A percentile compares a stretch with the other conserved stretches of the same genome.
Evolutionary conservation across 768 basidiomycete genomes (phyloP).

Genomic region (Mycena vitilis): DNA sequence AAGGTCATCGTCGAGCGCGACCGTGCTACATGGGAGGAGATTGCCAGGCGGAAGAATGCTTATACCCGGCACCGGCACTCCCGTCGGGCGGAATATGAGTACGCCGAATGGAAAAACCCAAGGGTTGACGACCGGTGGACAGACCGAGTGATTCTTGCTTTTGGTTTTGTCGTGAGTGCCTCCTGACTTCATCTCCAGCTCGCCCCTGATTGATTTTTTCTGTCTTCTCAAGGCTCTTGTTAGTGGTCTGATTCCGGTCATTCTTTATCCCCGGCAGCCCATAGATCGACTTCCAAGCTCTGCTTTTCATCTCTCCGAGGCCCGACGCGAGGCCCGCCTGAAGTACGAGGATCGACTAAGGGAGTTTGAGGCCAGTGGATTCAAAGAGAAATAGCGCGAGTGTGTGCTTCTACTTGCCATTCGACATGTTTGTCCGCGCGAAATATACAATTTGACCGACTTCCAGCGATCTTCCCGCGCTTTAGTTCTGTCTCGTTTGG

Average conservation of each 20-base stretch:
- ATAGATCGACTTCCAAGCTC: slow-evolving; percentile 20
- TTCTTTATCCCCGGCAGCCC: slow-evolving; percentile 27
- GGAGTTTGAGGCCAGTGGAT: slow-evolving; percentile 8
- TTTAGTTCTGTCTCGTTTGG: no score
- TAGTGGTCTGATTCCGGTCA: slow-evolving; percentile 22
- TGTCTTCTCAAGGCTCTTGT: slow-evolving; percentile 13
- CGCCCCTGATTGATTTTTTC: background rate
- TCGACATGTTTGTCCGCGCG: background rate
- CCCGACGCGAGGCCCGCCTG: slow-evolving; percentile 26
- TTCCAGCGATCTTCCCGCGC: no score
- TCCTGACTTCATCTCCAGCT: background rate
- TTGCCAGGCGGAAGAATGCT: slow-evolving; percentile 27
- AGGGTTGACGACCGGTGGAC: slow-evolving; percentile 22
- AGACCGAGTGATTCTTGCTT: slow-evolving; percentile 34
- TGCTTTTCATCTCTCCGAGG: slow-evolving; percentile 27
- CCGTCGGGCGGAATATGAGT: slow-evolving; percentile 30
- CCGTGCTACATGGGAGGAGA: slow-evolving; percentile 22
- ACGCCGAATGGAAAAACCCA: slow-evolving; percentile 26
- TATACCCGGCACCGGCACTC: slow-evolving; percentile 26
- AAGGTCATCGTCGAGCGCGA: slow-evolving; percentile 13
- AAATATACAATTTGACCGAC: background rate
- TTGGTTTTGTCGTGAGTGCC: slow-evolving; percentile 26
- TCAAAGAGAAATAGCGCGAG: background rate
- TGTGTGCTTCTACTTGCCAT: slow-evolving; percentile 5
- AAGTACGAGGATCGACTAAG: slow-evolving; percentile 28